A percentile compares a stretch with the other conserved stretches of the same genome.
phyloP scores from a whole-genome alignment of 306 rosid species.

The Cicer arietinum region DNA sequence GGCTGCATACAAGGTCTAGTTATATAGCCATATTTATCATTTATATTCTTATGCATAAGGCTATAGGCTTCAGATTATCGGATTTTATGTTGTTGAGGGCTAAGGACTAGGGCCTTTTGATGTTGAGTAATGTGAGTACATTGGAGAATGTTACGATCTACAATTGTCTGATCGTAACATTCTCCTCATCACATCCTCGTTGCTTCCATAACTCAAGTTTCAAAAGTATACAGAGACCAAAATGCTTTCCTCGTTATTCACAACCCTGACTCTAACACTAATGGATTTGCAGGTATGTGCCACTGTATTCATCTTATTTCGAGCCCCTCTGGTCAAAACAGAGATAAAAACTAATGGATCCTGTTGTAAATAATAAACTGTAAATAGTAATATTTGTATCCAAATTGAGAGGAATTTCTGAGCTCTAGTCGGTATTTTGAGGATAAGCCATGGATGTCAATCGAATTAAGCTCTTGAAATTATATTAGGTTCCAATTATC shows the following conservation, averaged over 20 bases:
- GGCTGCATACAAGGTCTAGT: conserved; percentile 3
- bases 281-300: too few relatives aligned
- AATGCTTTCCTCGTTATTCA: background rate
- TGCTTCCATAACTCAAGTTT: background rate
- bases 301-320: conserved; percentile 3
- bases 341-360: background rate
- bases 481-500: background rate
- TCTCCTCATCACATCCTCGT: background rate
- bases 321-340: background rate
- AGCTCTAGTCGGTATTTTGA: background rate
- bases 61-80: background rate
- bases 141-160: background rate
- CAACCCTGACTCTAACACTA: background rate
- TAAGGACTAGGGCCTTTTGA: background rate
- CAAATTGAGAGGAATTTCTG: too few relatives aligned
- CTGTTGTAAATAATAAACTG: too few relatives aligned
- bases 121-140: background rate
- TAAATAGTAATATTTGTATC: too few relatives aligned
- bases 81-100: background rate
- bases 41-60: conserved; percentile 3
- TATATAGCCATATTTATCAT: background rate
- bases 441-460: background rate
- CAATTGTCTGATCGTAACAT: background rate
- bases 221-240: background rate
- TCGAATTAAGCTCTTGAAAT: background rate